These are phyloP conservation scores for Phaeomoniella chlamydospora DNA, from an alignment of 2,329 filamentous ascomycete genomes.

Conservation along the genomic window DNA sequence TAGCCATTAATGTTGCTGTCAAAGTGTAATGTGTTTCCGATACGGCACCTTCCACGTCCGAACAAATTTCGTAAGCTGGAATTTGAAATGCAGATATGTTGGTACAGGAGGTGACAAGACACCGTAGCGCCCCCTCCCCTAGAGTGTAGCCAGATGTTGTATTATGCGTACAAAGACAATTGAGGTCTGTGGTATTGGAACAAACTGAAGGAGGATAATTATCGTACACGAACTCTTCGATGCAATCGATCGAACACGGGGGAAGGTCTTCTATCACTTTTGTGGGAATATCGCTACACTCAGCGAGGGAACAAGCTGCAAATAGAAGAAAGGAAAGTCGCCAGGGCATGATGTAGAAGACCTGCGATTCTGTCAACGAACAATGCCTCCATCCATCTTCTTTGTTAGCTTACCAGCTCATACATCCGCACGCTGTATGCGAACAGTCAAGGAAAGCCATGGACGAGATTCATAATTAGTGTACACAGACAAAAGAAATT, in stretches of 20 bases:
- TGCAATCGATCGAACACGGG: constrained; percentile 36
- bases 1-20: constrained; percentile 39
- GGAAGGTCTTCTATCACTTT: neutral
- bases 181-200: constrained; percentile 34
- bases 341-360: neutral
- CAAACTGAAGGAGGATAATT: constrained; percentile 42
- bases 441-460: neutral
- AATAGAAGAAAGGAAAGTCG: neutral
- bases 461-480: neutral
- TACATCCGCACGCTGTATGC: neutral
- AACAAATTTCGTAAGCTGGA: constrained; percentile 42
- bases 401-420: neutral
- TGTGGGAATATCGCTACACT: neutral
- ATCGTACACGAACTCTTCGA: constrained; percentile 46
- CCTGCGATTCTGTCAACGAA: neutral
- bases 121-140: constrained; percentile 58
- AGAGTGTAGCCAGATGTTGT: constrained; percentile 51
- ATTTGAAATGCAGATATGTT: constrained; percentile 27
- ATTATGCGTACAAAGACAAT: constrained; percentile 48
- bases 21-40: constrained; percentile 44
- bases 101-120: constrained; percentile 45
- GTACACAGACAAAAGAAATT: neutral
- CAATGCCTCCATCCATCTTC: neutral
- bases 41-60: constrained; percentile 32
- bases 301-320: neutral